Conservation (phyloP, 768 basidiomycete genomes). For the Mrakia gelida region DNA sequence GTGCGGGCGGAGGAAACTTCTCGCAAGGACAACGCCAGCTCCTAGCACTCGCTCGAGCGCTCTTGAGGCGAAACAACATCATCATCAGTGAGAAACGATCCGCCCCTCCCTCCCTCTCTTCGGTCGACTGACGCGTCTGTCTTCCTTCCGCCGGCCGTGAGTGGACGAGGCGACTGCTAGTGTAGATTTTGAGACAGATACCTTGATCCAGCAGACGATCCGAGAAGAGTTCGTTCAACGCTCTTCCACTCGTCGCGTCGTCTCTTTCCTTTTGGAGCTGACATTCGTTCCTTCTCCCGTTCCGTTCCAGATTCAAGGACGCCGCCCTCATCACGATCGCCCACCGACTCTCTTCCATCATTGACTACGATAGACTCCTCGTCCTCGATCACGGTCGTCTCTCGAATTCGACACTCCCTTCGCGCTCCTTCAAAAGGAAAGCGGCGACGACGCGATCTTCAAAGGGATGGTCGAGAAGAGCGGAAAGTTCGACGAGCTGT, state of each 20-base stretch:
- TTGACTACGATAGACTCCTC: conserved; percentile 44
- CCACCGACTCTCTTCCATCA: not conserved
- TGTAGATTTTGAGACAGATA: conserved; percentile 37
- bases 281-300: too few relatives aligned
- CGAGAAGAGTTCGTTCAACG: conserved; percentile 36
- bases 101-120: not conserved
- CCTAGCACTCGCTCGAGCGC: conserved; percentile 37
- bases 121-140: not conserved
- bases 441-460: conserved; percentile 40
- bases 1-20: conserved; percentile 78
- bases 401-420: conserved; percentile 41
- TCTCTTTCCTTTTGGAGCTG: not conserved
- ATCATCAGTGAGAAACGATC: conserved; percentile 20
- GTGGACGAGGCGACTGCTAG: conserved; percentile 36
- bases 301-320: not conserved
- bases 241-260: not conserved
- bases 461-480: conserved; percentile 39
- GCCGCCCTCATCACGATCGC: not conserved
- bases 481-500: conserved; percentile 43
- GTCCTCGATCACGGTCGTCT: conserved; percentile 43
- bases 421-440: conserved; percentile 40
- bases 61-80: conserved; percentile 29
- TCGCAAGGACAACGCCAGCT: conserved; percentile 83
- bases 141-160: not conserved
- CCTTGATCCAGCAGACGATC: conserved; percentile 43